Evolutionary conservation across 1,284 basidiomycete genomes (phyloP).

Genomic region (Ganoderma lucidum): DNA sequence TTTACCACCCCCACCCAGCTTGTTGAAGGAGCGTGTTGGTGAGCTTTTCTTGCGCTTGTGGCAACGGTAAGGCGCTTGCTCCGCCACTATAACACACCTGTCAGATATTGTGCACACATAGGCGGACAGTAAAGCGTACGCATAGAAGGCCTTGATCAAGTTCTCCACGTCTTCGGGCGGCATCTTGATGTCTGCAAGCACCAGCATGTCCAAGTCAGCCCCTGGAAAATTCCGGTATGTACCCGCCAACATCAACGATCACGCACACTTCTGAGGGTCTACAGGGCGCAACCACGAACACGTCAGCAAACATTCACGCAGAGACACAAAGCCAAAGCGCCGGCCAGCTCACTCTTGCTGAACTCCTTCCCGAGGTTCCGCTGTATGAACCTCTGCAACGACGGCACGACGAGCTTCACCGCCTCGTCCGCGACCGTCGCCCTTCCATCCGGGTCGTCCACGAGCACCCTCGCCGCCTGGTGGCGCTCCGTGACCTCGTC

Average conservation of each 20-base stretch:
- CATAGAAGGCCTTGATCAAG: conserved; percentile 70
- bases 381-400: conserved; percentile 74
- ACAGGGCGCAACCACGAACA: not conserved
- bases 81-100: conserved; percentile 6
- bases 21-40: conserved; percentile 40
- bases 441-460: conserved; percentile 69
- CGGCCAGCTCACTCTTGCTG: conserved; percentile 75
- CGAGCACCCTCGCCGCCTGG: conserved; percentile 68
- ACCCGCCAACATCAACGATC: conserved; percentile 5
- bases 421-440: conserved; percentile 73
- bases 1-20: conserved; percentile 42
- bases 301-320: conserved; percentile 13
- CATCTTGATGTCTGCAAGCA: conserved; percentile 74
- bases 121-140: conserved; percentile 25
- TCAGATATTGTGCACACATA: not conserved
- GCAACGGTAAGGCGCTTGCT: conserved; percentile 17
- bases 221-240: not conserved
- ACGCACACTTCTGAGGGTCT: conserved; percentile 86
- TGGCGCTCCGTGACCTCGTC: conserved; percentile 82
- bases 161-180: conserved; percentile 77
- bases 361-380: conserved; percentile 82
- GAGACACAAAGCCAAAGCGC: not conserved
- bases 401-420: conserved; percentile 77
- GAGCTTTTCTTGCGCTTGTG: conserved; percentile 35
- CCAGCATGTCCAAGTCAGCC: conserved; percentile 6